phyloP scores from a whole-genome alignment of 108 stramenopile species.

The Nitzschia sp. region DNA sequence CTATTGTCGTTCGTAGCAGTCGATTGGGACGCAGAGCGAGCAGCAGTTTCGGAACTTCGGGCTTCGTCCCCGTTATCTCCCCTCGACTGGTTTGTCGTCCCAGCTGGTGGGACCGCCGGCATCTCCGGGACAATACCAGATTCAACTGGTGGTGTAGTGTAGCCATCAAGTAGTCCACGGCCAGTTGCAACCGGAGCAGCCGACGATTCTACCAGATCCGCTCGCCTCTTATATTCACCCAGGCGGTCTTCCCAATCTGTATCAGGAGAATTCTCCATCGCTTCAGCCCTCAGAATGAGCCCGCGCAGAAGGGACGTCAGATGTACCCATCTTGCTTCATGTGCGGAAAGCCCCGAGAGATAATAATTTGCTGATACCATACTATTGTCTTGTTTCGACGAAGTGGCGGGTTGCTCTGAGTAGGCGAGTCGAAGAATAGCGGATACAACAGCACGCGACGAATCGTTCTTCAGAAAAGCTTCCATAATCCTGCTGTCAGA shows the following conservation, averaged over 20 bases:
- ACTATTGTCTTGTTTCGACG: not conserved
- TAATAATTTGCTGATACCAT: not conserved
- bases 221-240: not conserved
- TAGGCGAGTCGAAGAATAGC: constrained; percentile 31
- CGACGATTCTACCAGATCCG: not conserved
- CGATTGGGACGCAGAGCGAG: constrained; percentile 27
- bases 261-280: constrained; percentile 1
- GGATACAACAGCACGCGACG: constrained; percentile 13
- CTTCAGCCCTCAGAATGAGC: not conserved
- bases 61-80: not conserved
- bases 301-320: constrained; percentile 6
- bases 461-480: constrained; percentile 18
- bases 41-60: constrained; percentile 3
- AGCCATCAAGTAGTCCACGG: not conserved
- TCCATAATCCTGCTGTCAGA: constrained; percentile 30
- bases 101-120: not conserved
- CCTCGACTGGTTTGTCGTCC: not conserved
- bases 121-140: not conserved
- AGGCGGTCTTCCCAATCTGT: constrained; percentile 5
- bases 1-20: constrained; percentile 31
- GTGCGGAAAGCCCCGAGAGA: constrained; percentile 27
- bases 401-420: constrained; percentile 6
- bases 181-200: not conserved
- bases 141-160: not conserved
- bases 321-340: constrained; percentile 30